Base-by-base conservation (phyloP, 371 early-diverging fungal species). In the Saksenaea oblongispora region DNA sequence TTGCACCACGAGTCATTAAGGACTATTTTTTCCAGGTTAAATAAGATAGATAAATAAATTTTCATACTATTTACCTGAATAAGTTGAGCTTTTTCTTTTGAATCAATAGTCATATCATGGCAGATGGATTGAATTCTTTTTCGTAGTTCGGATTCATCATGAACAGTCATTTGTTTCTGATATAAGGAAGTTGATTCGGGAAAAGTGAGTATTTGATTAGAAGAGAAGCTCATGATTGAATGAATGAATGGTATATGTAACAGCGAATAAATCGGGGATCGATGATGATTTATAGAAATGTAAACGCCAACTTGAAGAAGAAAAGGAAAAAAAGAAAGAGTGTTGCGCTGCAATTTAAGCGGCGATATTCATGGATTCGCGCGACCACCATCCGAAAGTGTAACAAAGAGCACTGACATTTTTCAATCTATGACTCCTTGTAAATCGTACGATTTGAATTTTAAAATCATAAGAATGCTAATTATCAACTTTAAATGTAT, bases 51-150 rank as follows among this genome's bases (percentile, higher is more conserved):
- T 11, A 36, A 36, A 36, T 14, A 11, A 3, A 39, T 14, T 39
- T 1, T 2, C 39, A 5, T 2, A 39, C n/a, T 2, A 39, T n/a
- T 39, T 47, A 47, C 51, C 22, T 47, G 51, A 22, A 47, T 47
- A n/a, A 47, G n/a, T 11, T 22, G 17, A 18, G 51, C 51, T 26
- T 47, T 47, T n/a, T 47, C 51, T 47, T 47, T 47, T 11, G 51
- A 47, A 47, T 47, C 51, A 47, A 47, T 22, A 7, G 51, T 47
- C 51, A 47, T 47, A 22, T 47, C 51, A 22, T 47, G 51, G 24
- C 51, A 47, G 22, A 47, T 22, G 27, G 51, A 47, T 47, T 47
- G 51, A 22, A 47, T 47, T 47, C 51, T 17, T 17, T 17, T 47
- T 8, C 51, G 51, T 47, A 47, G 51, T 47, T 47, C 51, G 7